Percentiles rank a stretch among this genome's conserved stretches.
Evolutionary conservation across 805 yeast species (phyloP).

Genomic region (Peterozyma xylosa): DNA sequence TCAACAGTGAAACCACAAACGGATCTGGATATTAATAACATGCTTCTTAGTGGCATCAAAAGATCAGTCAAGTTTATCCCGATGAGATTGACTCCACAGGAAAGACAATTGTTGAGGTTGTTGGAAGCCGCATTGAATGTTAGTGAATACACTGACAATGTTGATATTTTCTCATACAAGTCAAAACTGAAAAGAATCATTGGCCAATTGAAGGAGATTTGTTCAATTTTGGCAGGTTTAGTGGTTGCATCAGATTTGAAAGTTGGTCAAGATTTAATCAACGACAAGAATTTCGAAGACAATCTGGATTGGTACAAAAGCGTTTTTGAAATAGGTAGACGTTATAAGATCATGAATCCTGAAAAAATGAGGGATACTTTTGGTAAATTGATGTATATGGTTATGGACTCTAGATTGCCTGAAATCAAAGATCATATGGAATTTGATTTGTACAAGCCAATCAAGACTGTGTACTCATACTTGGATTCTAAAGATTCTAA

Average conservation of each 20-base stretch:
- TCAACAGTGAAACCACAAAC: constrained; percentile 7
- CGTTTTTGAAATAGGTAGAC: constrained; percentile 70
- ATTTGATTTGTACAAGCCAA: constrained; percentile 68
- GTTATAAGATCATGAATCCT: constrained; percentile 81
- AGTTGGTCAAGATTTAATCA: constrained; percentile 55
- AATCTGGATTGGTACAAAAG: constrained; percentile 68
- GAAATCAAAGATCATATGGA: constrained; percentile 67
- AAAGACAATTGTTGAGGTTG: constrained; percentile 58
- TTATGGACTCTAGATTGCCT: constrained; percentile 75
- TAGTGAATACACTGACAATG: constrained; percentile 73
- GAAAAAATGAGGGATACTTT: constrained; percentile 72
- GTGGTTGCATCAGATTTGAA: constrained; percentile 75
- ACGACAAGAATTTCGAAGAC: constrained; percentile 59
- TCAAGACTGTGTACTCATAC: constrained; percentile 49
- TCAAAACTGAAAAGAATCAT: constrained; percentile 69
- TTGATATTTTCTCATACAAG: constrained; percentile 59
- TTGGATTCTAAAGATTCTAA: constrained; percentile 31
- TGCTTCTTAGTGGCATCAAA: constrained; percentile 28
- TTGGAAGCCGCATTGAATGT: constrained; percentile 74
- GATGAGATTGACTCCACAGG: constrained; percentile 57
- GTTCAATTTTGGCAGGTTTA: constrained; percentile 71
- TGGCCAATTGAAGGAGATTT: constrained; percentile 64
- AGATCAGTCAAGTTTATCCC: constrained; percentile 54
- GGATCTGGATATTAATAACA: constrained; percentile 11
- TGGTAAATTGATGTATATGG: constrained; percentile 77